Conservation (phyloP, 1,139 yeast species). For the Taphrina sp. region DNA sequence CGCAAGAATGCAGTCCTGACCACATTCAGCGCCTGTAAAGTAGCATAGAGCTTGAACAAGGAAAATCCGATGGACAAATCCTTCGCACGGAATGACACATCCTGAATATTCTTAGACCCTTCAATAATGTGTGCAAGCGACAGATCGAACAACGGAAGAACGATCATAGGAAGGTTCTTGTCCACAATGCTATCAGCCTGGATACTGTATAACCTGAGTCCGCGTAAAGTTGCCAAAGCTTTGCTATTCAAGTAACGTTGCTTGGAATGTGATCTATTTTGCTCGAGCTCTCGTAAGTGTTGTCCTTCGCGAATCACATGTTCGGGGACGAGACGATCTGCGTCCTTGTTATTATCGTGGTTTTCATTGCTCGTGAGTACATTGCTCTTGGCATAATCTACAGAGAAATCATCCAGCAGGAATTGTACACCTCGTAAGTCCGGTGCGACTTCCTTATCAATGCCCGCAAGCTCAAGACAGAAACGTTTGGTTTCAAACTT, state of each 20-base stretch:
- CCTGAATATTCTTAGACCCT: not conserved
- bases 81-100: constrained; percentile 3
- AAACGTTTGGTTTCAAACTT: not conserved
- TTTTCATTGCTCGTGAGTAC: not conserved
- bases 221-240: not conserved
- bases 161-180: not conserved
- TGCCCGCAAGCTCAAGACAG: constrained; percentile 10
- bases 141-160: constrained; percentile 12
- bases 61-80: constrained; percentile 18
- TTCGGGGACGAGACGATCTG: too few relatives aligned
- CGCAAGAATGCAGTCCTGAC: constrained; percentile 20
- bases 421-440: constrained; percentile 27
- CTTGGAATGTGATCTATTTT: not conserved
- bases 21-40: constrained; percentile 26
- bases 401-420: constrained; percentile 5
- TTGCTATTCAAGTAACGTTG: not conserved
- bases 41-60: constrained; percentile 27
- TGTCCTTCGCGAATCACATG: not conserved
- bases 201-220: constrained; percentile 7
- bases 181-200: constrained; percentile 11
- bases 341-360: not conserved
- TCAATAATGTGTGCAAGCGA: not conserved
- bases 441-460: constrained; percentile 20
- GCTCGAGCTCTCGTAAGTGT: too few relatives aligned
- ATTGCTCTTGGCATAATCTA: not conserved